These are phyloP conservation scores for Petrea volubilis DNA, from an alignment of 257 asterid species.

Conservation along the genomic window DNA sequence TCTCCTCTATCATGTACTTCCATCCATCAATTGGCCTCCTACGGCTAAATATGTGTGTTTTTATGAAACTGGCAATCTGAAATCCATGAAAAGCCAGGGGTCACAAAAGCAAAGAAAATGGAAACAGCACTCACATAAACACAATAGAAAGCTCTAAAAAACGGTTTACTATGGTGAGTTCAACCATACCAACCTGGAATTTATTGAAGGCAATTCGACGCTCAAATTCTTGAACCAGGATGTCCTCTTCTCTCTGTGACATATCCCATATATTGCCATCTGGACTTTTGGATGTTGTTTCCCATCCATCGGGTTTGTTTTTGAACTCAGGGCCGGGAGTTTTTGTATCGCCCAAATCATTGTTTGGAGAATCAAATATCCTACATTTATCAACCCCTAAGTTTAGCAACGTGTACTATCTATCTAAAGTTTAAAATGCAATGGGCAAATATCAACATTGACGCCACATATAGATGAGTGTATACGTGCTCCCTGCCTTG, in stretches of 20 bases:
- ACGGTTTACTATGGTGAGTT: too few species aligned
- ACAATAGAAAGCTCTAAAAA: not conserved
- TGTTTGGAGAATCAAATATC: slow-evolving; percentile 72
- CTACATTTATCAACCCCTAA: slow-evolving; percentile 40
- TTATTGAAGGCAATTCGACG: slow-evolving; percentile 91
- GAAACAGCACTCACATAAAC: not conserved
- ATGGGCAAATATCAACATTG: not conserved
- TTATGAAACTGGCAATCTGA: slow-evolving; percentile 93
- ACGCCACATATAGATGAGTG: not conserved
- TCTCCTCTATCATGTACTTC: slow-evolving; percentile 93
- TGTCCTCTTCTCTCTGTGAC: slow-evolving; percentile 93
- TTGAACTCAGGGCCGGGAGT: slow-evolving; percentile 52
- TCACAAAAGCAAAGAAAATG: not conserved
- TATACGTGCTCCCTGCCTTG: not conserved
- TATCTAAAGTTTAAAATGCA: not conserved
- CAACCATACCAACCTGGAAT: slow-evolving; percentile 61
- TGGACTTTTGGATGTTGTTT: slow-evolving; percentile 61
- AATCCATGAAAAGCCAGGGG: not conserved
- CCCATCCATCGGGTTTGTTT: slow-evolving; percentile 96
- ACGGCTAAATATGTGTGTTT: slow-evolving; percentile 72
- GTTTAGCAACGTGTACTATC: not conserved
- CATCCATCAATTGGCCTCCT: slow-evolving; percentile 91
- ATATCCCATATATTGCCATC: slow-evolving; percentile 93
- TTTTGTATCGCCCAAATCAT: slow-evolving; percentile 49
- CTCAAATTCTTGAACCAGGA: slow-evolving; percentile 93